Conservation (phyloP, 345 rosid genomes). For the Salix brachista region DNA sequence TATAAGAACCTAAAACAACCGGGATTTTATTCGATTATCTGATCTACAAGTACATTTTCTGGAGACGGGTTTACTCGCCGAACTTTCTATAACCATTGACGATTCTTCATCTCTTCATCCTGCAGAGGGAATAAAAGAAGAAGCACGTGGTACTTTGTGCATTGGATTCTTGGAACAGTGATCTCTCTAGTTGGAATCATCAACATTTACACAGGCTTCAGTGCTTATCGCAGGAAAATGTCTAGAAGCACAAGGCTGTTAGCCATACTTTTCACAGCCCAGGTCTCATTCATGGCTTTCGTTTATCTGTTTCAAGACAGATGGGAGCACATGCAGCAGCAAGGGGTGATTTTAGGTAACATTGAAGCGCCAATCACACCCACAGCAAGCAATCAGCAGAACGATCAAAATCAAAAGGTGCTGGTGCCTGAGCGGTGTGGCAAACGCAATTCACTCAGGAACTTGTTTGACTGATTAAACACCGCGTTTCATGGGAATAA, state of each 20-base stretch:
- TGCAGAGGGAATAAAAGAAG: constrained; percentile 71
- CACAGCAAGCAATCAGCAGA: not conserved
- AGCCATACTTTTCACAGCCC: constrained; percentile 68
- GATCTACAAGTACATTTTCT: too few species aligned
- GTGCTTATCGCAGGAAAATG: constrained; percentile 58
- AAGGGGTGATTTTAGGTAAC: constrained; percentile 34
- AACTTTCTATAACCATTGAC: not conserved
- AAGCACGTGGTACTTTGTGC: constrained; percentile 62
- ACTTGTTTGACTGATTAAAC: constrained; percentile 49
- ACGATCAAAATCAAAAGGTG: not conserved
- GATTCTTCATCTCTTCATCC: not conserved
- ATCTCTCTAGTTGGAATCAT: constrained; percentile 55
- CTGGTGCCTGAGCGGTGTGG: constrained; percentile 42
- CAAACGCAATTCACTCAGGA: constrained; percentile 71
- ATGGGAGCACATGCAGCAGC: constrained; percentile 67
- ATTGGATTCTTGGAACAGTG: constrained; percentile 77
- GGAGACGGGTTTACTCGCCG: too few species aligned
- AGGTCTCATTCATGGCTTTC: constrained; percentile 56
- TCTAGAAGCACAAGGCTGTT: constrained; percentile 47
- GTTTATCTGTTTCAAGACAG: constrained; percentile 81
- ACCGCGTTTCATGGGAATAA: not conserved
- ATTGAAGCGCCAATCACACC: constrained; percentile 15
- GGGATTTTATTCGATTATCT: too few species aligned
- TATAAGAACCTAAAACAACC: too few species aligned
- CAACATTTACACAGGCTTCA: constrained; percentile 78